Evolutionary conservation across 306 rosid genomes (phyloP), one percentile per base, ranked within the genome.

Genomic region (Quillaja saponaria): DNA sequence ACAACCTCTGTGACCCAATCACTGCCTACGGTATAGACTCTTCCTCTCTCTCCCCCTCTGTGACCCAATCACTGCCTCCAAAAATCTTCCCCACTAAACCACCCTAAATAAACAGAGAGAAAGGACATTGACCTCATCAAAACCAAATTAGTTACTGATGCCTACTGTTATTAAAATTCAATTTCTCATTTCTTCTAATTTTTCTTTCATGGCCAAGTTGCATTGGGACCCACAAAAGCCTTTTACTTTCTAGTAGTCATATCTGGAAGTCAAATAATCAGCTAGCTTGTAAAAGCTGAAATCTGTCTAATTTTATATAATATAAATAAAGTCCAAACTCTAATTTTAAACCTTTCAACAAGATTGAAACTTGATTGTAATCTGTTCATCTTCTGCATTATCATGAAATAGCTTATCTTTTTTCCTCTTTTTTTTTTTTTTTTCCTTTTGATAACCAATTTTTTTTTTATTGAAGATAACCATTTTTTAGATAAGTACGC

Each of bases 81-180:
- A 63, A 53, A 49, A 61, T 69, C 49, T 65, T 54, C 60, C 41
- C 21, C 66, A 13, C 33, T 56, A 71, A 72, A 38, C 44, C 67
- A 17, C 11, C 70, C 70, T 40, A 49, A 64, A 81, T 71, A 75
- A 21, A 68, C 80, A 69, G 71, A 31, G 39, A 59, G 81, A 74
- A 75, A 70, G 80, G 74, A 71, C 86, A 88, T 88, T 88, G 85
- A 83, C 88, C 74, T 78, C 62, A 48, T 71, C 40, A 78, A 58
- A 78, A 57, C 84, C 79, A 64, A 78, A 78, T 28, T 63, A 57
- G 66, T 56, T 34, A 34, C 34, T 16, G 72, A 38, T 18, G 0
- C 37, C 39, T 41, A 53, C 14, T 39, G 34, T 18, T 67, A 52
- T 64, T 71, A 62, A 52, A 41, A 51, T 53, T 25, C 42, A 13